phyloP scores from a whole-genome alignment of 1,284 basidiomycete species.

The Farysia itapuensis region DNA sequence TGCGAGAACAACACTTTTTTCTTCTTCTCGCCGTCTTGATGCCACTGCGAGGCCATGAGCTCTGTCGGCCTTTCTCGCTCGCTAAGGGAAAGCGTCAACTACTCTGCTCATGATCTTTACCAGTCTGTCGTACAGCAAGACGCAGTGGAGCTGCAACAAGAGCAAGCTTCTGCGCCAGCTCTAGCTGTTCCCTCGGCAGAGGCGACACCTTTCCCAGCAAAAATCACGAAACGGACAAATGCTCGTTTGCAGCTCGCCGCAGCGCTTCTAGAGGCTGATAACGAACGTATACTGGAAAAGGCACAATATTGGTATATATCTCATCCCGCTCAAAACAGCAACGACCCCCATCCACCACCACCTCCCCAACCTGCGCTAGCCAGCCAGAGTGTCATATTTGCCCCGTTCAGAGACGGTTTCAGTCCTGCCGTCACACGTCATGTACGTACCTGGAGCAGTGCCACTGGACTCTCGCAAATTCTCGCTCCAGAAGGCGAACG shows the following conservation, averaged over 20 bases:
- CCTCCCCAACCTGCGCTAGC: conserved; percentile 46
- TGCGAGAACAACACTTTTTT: too few species aligned
- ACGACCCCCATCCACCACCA: conserved; percentile 22
- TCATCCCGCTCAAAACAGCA: conserved; percentile 16
- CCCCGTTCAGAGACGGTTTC: conserved; percentile 36
- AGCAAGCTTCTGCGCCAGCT: too few species aligned
- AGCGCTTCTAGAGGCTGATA: conserved; percentile 58
- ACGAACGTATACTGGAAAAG: conserved; percentile 44
- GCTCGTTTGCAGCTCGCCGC: conserved; percentile 54
- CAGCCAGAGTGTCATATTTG: conserved; percentile 51
- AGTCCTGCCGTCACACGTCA: conserved; percentile 20
- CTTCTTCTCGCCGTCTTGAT: too few species aligned
- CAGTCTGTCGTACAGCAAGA: conserved; percentile 14
- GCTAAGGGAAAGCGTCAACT: too few species aligned
- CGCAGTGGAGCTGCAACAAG: too few species aligned
- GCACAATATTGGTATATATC: conserved; percentile 34
- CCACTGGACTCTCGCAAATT: conserved; percentile 28
- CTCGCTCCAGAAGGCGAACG: conserved; percentile 22
- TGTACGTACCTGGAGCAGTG: conserved; percentile 33
- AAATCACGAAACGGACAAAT: conserved; percentile 45
- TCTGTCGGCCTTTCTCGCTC: too few species aligned
- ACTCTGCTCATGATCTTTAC: conserved; percentile 22
- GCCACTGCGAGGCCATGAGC: too few species aligned
- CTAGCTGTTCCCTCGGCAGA: too few species aligned
- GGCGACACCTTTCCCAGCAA: too few species aligned